A percentile compares a stretch with the other conserved stretches of the same genome.
These are phyloP conservation scores for Peronospora belbahrii DNA, from an alignment of 352 stramenopile genomes.

Conservation along the genomic window DNA sequence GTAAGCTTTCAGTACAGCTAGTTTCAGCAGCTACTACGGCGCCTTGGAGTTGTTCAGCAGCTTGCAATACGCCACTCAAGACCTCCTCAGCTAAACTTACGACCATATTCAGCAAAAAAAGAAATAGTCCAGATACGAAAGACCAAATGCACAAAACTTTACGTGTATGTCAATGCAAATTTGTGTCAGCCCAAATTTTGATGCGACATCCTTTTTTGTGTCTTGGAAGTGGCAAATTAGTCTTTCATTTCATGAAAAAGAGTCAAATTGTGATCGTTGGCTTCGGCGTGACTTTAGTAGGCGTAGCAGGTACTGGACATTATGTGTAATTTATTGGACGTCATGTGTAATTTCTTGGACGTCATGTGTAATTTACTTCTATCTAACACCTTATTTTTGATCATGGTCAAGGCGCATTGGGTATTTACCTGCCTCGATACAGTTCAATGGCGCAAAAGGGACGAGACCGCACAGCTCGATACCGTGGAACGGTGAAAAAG, in stretches of 20 bases:
- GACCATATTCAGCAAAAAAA: constrained; percentile 5
- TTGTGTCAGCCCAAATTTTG: no score
- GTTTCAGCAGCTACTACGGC: constrained; percentile 42
- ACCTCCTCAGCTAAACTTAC: constrained; percentile 59
- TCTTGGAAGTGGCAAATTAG: neutral
- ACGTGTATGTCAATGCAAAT: no score
- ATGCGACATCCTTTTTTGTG: no score
- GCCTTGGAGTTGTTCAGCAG: constrained; percentile 45
- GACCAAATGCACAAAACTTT: neutral
- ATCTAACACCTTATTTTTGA: no score
- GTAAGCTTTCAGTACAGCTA: constrained; percentile 51
- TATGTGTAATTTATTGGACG: constrained; percentile 2
- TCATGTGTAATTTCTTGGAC: no score
- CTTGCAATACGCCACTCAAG: constrained; percentile 41
- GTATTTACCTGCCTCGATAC: constrained; percentile 39
- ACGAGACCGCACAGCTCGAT: constrained; percentile 27
- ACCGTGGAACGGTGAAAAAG: constrained; percentile 8
- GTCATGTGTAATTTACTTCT: no score
- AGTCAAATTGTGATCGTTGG: constrained; percentile 24
- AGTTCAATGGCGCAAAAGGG: constrained; percentile 33
- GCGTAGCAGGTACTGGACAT: constrained; percentile 16
- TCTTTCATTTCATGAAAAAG: constrained; percentile 36
- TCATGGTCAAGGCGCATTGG: constrained; percentile 21
- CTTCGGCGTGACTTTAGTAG: constrained; percentile 29
- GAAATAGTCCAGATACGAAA: no score